Conservation (phyloP, 768 basidiomycete species). For the Ephemerocybe angulata region DNA sequence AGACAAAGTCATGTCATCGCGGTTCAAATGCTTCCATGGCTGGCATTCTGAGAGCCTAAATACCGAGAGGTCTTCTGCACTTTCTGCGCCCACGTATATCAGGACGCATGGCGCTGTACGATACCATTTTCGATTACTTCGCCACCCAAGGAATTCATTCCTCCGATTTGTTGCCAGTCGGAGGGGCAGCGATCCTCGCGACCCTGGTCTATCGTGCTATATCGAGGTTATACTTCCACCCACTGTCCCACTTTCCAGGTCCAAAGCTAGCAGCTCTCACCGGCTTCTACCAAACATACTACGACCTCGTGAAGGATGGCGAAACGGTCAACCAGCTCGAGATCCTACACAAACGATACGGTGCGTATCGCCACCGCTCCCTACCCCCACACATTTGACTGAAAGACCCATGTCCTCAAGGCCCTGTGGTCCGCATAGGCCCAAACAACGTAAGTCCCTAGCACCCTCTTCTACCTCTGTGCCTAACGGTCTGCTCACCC, state of each 20-base stretch:
- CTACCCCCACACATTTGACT: background rate
- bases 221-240: slow-evolving; percentile 22
- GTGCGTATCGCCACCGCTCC: slow-evolving; percentile 11
- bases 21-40: too few species aligned
- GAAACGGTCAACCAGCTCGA: slow-evolving; percentile 25
- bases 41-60: too few species aligned
- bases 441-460: slow-evolving; percentile 32
- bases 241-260: slow-evolving; percentile 28
- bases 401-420: slow-evolving; percentile 13
- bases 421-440: slow-evolving; percentile 33
- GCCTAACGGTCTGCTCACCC: background rate
- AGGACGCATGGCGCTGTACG: too few species aligned
- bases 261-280: slow-evolving; percentile 26
- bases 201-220: background rate
- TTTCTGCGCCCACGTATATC: too few species aligned
- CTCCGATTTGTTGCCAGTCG: too few species aligned
- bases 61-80: too few species aligned
- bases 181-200: background rate
- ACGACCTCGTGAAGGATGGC: slow-evolving; percentile 23
- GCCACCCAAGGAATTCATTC: too few species aligned
- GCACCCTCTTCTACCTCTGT: background rate
- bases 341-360: slow-evolving; percentile 22
- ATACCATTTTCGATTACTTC: too few species aligned
- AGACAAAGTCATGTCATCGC: too few species aligned
- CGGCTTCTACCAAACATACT: slow-evolving; percentile 25